Evolutionary conservation across 345 rosid species (phyloP), one percentile per base, ranked within the genome.

Genomic region (Orychophragmus violaceus): DNA sequence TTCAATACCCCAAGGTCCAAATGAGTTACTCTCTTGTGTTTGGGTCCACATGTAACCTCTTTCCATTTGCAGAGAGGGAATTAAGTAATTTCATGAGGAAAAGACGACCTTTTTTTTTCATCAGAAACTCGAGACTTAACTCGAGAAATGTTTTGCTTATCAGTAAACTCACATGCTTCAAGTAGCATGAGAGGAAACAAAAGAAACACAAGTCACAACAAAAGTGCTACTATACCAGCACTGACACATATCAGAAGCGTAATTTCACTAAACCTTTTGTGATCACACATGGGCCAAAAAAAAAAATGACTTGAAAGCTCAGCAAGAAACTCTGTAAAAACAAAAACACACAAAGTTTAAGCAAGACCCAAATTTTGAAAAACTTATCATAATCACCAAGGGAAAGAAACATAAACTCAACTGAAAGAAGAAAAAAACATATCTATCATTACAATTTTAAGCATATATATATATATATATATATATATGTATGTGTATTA

Each of bases 91-190:
- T 24, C 50, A 45, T 17, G 50, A 18, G 50, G 22, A 9, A 10
- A 71, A 8, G 14, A 63, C 29, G 3, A 1, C 37, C n/a, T n/a
- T 25, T 10, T 30, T 39, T 39, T 59, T 18, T 55, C 49, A 6
- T 46, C 12, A 27, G 22, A 29, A 5, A 71, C 28, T 27, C 3
- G 21, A 13, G 57, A 22, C 64, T 71, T 71, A 71, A 71, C 18
- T 32, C 50, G 6, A 30, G 11, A 49, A 63, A 32, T 0, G 75
- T 23, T 4, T 30, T n/a, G 59, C 5, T 69, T 60, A 8, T 68
- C 16, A 4, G 60, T 32, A 18, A 55, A 30, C 5, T 42, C 41
- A 5, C 9, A 30, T 14, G 22, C 62, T 32, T 4, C 27, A 56
- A 55, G 25, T 0, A 55, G 18, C 27, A 32, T n/a, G n/a, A n/a